A percentile compares a stretch with the other conserved stretches of the same genome.
Conservation (phyloP, 805 yeast species). For the Kazachstania taianensis region DNA sequence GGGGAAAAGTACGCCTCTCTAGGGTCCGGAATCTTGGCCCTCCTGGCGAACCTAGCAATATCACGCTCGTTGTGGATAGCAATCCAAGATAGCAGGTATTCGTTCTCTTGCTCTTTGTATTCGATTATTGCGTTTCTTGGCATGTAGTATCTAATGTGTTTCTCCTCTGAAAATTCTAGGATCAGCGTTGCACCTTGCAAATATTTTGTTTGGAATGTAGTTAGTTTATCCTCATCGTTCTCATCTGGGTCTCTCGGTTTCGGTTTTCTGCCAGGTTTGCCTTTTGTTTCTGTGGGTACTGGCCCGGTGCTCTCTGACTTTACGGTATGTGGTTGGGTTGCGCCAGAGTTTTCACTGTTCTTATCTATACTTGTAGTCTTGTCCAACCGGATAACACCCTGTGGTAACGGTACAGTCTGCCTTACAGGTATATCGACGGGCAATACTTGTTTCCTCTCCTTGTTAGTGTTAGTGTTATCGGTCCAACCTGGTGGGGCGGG, state of each 20-base stretch:
- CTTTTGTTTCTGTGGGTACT: constrained; percentile 1
- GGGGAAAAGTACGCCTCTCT: constrained; percentile 20
- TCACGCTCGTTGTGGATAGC: constrained; percentile 26
- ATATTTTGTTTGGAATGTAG: constrained; percentile 71
- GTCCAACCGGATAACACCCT: too few species aligned
- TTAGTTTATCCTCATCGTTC: constrained; percentile 43
- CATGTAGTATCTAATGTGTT: constrained; percentile 59
- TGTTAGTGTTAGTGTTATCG: background rate
- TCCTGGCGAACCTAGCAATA: constrained; percentile 16
- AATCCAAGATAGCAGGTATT: constrained; percentile 27
- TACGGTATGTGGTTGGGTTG: background rate
- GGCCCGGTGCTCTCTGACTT: background rate
- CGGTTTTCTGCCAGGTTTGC: constrained; percentile 6
- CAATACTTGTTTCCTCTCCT: background rate
- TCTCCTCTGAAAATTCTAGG: constrained; percentile 76
- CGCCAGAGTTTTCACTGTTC: background rate
- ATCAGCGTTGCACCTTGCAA: constrained; percentile 60
- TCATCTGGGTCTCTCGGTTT: constrained; percentile 3
- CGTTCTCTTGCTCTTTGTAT: constrained; percentile 23
- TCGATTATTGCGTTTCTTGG: constrained; percentile 77
- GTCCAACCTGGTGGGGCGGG: constrained; percentile 39
- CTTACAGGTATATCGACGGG: background rate
- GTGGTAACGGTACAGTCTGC: background rate
- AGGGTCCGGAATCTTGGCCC: constrained; percentile 8
- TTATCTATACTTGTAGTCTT: background rate